phyloP scores from a whole-genome alignment of 495 filamentous ascomycete species.

The Penicillium macrosclerotiorum region DNA sequence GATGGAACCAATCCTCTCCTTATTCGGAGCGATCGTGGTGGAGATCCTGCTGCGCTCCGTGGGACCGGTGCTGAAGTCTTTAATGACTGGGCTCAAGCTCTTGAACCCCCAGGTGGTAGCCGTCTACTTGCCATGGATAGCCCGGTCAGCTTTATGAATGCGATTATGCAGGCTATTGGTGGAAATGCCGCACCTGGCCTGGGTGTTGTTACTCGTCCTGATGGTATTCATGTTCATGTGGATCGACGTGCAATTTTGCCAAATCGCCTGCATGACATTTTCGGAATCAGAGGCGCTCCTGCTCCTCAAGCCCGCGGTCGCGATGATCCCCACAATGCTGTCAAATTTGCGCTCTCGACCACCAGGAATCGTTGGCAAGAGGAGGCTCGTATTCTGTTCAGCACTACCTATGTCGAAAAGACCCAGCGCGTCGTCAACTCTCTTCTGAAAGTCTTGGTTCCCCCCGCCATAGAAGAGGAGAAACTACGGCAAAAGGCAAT shows the following conservation, averaged over 20 bases:
- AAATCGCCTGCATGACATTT: conserved; percentile 56
- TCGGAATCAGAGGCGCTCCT: conserved; percentile 49
- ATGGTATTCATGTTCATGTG: conserved; percentile 58
- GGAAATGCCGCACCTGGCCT: conserved; percentile 49
- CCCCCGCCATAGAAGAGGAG: conserved; percentile 78
- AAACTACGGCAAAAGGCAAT: conserved; percentile 55
- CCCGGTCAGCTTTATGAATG: conserved; percentile 61
- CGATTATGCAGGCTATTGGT: conserved; percentile 57
- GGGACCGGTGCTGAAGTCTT: conserved; percentile 34
- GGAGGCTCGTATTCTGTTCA: conserved; percentile 85
- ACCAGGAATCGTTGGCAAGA: conserved; percentile 83
- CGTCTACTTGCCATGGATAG: conserved; percentile 54
- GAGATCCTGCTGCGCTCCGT: conserved; percentile 30
- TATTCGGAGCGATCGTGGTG: conserved; percentile 38
- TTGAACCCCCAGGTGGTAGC: conserved; percentile 47
- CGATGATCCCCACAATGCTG: conserved; percentile 62
- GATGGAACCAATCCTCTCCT: conserved; percentile 83
- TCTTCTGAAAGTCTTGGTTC: conserved; percentile 73
- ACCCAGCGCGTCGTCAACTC: conserved; percentile 66
- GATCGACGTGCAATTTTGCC: conserved; percentile 49
- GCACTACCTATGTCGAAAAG: conserved; percentile 63
- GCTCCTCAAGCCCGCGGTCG: conserved; percentile 42
- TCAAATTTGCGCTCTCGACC: conserved; percentile 65
- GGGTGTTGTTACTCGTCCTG: conserved; percentile 55
- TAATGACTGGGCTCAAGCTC: conserved; percentile 56